A percentile compares a stretch with the other conserved stretches of the same genome.
These are phyloP conservation scores for Clarireedia paspali DNA, from an alignment of 2,329 filamentous ascomycete genomes.

Conservation along the genomic window DNA sequence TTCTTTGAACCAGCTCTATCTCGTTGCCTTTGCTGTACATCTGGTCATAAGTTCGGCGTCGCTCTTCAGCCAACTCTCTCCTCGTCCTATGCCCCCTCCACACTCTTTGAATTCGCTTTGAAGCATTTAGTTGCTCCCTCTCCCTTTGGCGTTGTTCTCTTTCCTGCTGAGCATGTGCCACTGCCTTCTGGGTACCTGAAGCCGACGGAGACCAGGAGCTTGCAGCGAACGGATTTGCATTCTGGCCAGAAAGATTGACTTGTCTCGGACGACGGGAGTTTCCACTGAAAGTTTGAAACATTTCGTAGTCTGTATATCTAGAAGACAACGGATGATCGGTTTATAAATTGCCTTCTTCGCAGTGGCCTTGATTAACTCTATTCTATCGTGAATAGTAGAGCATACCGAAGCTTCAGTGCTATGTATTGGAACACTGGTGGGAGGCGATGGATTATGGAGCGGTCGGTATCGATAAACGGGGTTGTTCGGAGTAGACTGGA, in stretches of 20 bases:
- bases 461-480: not conserved
- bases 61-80: slow-evolving; percentile 45
- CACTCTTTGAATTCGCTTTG: slow-evolving; percentile 64
- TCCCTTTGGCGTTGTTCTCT: slow-evolving; percentile 74
- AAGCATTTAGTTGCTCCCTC: slow-evolving; percentile 66
- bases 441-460: not conserved
- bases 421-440: not conserved
- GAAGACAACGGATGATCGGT: not conserved
- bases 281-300: slow-evolving; percentile 92
- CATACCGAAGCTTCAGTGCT: slow-evolving; percentile 15
- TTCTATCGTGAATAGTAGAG: slow-evolving; percentile 9
- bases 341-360: not conserved
- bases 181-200: slow-evolving; percentile 63
- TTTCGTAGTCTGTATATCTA: slow-evolving; percentile 31
- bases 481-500: not conserved
- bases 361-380: slow-evolving; percentile 13
- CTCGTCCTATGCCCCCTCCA: slow-evolving; percentile 74
- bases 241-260: slow-evolving; percentile 86
- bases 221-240: slow-evolving; percentile 69
- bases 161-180: slow-evolving; percentile 82
- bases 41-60: slow-evolving; percentile 56
- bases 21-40: slow-evolving; percentile 21
- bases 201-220: slow-evolving; percentile 49
- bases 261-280: slow-evolving; percentile 78
- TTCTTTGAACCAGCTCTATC: slow-evolving; percentile 31